Base-by-base conservation (phyloP, 2,329 filamentous ascomycete genomes). In the Xylariaceae sp. region DNA sequence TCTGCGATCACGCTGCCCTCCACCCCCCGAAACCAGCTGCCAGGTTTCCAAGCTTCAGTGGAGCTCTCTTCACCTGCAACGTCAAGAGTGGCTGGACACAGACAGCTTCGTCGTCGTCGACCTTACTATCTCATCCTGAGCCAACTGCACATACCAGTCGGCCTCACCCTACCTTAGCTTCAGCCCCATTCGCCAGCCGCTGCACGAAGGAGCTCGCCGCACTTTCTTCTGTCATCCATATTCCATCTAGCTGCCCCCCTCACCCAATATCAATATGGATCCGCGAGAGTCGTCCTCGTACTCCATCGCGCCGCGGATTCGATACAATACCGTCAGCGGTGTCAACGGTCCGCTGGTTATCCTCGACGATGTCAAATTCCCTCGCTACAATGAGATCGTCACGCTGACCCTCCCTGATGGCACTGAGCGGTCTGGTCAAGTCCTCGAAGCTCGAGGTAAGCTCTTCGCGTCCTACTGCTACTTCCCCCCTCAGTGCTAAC, bases 301-400 rank as follows among this genome's bases (percentile, higher is more conserved):
- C 66, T 78, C 74, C 49, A 69, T 81, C 57, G 64, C 72, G 54
- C 78, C 78, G 45, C 70, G 76, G 59, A 68, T 97, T 70, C 83
- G 86, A 61, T 98, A 98, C 81, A 98, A 98, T 76, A 98, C 93
- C 58, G 89, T 98, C 64, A 88, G 89, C 63, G 91, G 91, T 74
- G 85, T 98, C 70, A 98, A 98, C 73, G 93, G 93, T 45, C 93
- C 93, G 60, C 80, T 98, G 68, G 93, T 98, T 64, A 91, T 98
- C 63, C 80, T 98, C 55, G 93, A 97, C 66, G 94, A 95, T 79
- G 91, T 98, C 76, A 98, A 98, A 85, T 94, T 89, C 67, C 93
- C 93, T 50, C 79, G 83, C 64, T 98, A 87, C 78, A 97, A 96
- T 70, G 93, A 98, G 72, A 98, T 98, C 65, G 93, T 98, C 54